A percentile compares a stretch with the other conserved stretches of the same genome.
Evolutionary conservation across 257 asterid species (phyloP).

Genomic region (Nicotiana paniculata): DNA sequence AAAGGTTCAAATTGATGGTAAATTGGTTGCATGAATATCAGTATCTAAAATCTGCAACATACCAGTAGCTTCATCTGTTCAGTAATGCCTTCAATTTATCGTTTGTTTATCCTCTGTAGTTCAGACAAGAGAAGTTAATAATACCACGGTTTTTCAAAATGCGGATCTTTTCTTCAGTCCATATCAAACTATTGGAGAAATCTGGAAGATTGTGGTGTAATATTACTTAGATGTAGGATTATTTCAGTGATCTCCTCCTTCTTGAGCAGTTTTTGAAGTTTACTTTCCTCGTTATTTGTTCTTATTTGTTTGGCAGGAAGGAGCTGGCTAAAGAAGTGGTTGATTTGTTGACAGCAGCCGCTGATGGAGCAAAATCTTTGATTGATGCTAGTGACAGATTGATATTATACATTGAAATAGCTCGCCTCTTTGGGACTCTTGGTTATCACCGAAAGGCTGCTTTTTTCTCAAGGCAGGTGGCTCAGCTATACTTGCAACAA

Average conservation of each 20-base stretch:
- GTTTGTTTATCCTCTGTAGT: neutral
- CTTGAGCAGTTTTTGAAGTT: neutral
- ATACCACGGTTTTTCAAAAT: neutral
- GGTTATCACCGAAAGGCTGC: conserved; percentile 98
- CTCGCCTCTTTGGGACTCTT: conserved; percentile 89
- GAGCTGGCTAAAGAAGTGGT: conserved; percentile 93
- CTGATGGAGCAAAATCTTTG: conserved; percentile 93
- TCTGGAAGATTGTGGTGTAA: neutral
- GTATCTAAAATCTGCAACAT: neutral
- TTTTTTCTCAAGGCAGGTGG: conserved; percentile 95
- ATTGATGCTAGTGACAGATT: conserved; percentile 96
- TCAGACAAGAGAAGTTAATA: neutral
- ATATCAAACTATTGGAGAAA: neutral
- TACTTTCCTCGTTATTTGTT: neutral
- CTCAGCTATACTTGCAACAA: conserved; percentile 95
- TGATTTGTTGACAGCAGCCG: conserved; percentile 89
- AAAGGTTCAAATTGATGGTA: neutral
- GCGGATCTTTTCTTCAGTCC: neutral
- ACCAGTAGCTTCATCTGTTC: neutral
- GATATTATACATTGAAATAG: conserved; percentile 79
- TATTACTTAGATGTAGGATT: neutral
- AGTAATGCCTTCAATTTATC: neutral
- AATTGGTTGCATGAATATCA: neutral
- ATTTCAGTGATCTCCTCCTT: neutral
- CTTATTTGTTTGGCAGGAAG: conserved; percentile 40